Percentiles rank a stretch among this genome's conserved stretches.
phyloP scores from a whole-genome alignment of 2,329 filamentous ascomycete genomes.

The Xylaria multiplex region DNA sequence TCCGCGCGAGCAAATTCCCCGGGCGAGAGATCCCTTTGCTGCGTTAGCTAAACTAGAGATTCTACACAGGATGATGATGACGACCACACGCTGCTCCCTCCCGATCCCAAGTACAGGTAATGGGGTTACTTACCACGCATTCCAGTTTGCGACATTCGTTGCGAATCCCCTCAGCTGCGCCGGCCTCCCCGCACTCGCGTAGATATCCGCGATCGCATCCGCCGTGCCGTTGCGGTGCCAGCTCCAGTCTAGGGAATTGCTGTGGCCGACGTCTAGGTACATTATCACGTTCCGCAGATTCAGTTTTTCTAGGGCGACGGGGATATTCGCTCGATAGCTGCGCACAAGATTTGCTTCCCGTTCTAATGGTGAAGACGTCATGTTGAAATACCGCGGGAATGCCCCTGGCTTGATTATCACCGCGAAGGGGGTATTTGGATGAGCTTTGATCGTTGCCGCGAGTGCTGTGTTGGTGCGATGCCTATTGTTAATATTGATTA shows the following conservation, averaged over 20 bases:
- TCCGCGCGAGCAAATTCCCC: slow-evolving; percentile 19
- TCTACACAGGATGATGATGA: too few species aligned
- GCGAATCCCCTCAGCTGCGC: slow-evolving; percentile 9
- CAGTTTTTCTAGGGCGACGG: not conserved
- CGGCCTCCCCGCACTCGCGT: not conserved
- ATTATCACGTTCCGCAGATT: slow-evolving; percentile 9
- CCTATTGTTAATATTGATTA: not conserved
- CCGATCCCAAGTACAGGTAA: too few species aligned
- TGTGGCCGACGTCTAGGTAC: slow-evolving; percentile 21
- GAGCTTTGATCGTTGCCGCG: slow-evolving; percentile 1
- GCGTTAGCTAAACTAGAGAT: not conserved
- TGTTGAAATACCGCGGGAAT: slow-evolving; percentile 19
- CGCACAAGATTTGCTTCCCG: not conserved
- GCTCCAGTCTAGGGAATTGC: slow-evolving; percentile 20
- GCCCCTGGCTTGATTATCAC: slow-evolving; percentile 20
- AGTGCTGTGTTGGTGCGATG: not conserved
- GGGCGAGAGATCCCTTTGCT: slow-evolving; percentile 9
- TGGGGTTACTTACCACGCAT: slow-evolving; percentile 5
- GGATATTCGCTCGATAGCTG: slow-evolving; percentile 20
- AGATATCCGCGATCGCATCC: not conserved
- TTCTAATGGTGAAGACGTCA: not conserved
- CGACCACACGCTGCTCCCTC: too few species aligned
- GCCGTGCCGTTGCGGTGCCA: slow-evolving; percentile 16
- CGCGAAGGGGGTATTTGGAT: slow-evolving; percentile 16
- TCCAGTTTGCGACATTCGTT: slow-evolving; percentile 20